Conservation (phyloP, 257 asterid species). For the Forsythia viridissima region DNA sequence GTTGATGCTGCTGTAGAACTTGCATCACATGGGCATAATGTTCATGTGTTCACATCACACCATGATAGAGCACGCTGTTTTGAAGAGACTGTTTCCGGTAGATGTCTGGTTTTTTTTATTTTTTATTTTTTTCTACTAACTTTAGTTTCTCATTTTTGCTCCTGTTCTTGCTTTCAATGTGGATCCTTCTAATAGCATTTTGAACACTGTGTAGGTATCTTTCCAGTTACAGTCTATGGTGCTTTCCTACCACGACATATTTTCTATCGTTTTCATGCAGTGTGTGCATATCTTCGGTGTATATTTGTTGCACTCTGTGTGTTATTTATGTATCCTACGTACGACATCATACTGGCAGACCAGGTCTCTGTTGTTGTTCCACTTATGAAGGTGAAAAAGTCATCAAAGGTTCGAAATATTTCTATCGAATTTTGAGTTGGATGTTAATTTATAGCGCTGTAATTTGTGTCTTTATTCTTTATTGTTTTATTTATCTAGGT, state of each 20-base stretch:
- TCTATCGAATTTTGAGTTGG: background rate
- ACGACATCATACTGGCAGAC: slow-evolving; percentile 73
- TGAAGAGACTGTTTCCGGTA: slow-evolving; percentile 92
- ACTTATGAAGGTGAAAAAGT: slow-evolving; percentile 70
- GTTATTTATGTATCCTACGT: slow-evolving; percentile 66
- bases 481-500: slow-evolving; percentile 47
- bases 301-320: slow-evolving; percentile 80
- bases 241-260: slow-evolving; percentile 84
- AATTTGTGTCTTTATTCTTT: background rate
- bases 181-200: slow-evolving; percentile 8
- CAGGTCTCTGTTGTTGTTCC: slow-evolving; percentile 89
- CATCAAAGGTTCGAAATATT: slow-evolving; percentile 62
- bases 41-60: slow-evolving; percentile 89
- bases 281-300: slow-evolving; percentile 90
- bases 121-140: background rate
- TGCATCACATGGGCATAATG: slow-evolving; percentile 72
- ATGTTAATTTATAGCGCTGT: background rate
- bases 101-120: slow-evolving; percentile 14
- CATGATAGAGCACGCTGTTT: slow-evolving; percentile 86
- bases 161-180: slow-evolving; percentile 4
- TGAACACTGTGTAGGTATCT: slow-evolving; percentile 51
- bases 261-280: slow-evolving; percentile 76
- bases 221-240: slow-evolving; percentile 81
- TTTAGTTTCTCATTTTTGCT: background rate
- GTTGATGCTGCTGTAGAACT: slow-evolving; percentile 96